A percentile compares a stretch with the other conserved stretches of the same genome.
phyloP scores from a whole-genome alignment of 306 rosid species.

The Astragalus membranaceus region DNA sequence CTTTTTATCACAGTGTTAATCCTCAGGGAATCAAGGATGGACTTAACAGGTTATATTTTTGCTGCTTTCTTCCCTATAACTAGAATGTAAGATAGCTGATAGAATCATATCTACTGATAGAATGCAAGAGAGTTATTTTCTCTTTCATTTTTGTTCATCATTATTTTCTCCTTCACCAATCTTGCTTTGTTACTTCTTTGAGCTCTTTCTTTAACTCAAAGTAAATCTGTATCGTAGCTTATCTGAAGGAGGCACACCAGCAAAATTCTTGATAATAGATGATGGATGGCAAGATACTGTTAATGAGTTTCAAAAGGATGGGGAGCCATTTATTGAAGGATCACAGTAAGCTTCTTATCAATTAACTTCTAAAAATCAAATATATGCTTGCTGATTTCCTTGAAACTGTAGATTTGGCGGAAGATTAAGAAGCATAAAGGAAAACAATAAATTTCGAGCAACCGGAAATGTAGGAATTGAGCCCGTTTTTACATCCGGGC shows the following conservation, averaged over 20 bases:
- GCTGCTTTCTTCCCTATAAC: background rate
- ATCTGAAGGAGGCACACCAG: slow-evolving; percentile 6
- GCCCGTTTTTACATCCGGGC: no score
- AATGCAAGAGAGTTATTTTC: background rate
- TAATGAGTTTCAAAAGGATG: slow-evolving; percentile 6
- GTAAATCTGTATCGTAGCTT: background rate
- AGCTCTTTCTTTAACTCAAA: background rate
- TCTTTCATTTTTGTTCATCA: background rate
- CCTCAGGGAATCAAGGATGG: slow-evolving; percentile 8
- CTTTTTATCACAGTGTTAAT: slow-evolving; percentile 3
- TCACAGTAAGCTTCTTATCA: background rate
- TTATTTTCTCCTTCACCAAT: background rate
- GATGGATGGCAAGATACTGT: slow-evolving; percentile 18
- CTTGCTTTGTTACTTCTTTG: background rate
- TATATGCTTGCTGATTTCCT: background rate
- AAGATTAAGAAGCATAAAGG: slow-evolving; percentile 9
- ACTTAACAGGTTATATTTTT: background rate
- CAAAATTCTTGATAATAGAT: slow-evolving; percentile 14
- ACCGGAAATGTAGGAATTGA: background rate
- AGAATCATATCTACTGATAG: background rate
- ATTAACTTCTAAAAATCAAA: background rate
- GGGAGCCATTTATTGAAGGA: slow-evolving; percentile 5
- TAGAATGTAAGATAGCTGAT: background rate
- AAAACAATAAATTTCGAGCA: slow-evolving; percentile 7
- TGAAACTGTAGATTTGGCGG: slow-evolving; percentile 6